Base-by-base conservation (phyloP, 2,329 filamentous ascomycete genomes). In the Fusarium sp. region DNA sequence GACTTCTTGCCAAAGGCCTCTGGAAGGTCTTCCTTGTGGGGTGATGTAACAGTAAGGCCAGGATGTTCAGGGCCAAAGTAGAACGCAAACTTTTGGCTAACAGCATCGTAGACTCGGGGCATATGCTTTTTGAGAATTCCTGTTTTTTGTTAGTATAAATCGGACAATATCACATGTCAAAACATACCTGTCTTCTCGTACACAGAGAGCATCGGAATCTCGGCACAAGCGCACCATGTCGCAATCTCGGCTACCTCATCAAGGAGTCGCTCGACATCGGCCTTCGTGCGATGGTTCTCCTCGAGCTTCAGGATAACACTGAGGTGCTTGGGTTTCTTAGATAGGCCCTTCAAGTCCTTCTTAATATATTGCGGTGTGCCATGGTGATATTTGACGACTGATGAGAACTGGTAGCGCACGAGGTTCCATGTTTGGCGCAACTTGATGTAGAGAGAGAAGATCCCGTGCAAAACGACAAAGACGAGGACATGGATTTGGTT, bases 381-480 rank as follows among this genome's bases (percentile, higher is more conserved):
- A 80, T 99, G 96, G 82, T 99, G 97, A 82, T 99, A 96, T 79
- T 95, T 94, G 57, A 97, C 85, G 65, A 98, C 87, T 12, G 93
- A 92, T 55, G 93, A 88, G 69, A 95, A 83, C 63, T 92, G 90
- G 78, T 96, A 92, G 72, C 89, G 84, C 51, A 97, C 86, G 11
- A 91, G 88, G 78, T 95, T 91, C 82, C 93, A 96, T 58, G 89
- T 88, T 77, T 93, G 90, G 61, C 94, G 90, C 62, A 93, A 81
- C 67, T 94, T 91, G 71, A 98, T 91, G 79, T 96, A 97, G 70
- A 98, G 83, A 9, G 93, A 95, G 82, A 97, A 98, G 71, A 97
- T 78, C 67, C 91, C 86, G 76, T 97, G 93, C 71, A 95, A 84
- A 59, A 92, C 75, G 64, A 87, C 85, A 79, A 91, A 94, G 63